Conservation (phyloP, 441 rosid species). For the Populus hybrid region DNA sequence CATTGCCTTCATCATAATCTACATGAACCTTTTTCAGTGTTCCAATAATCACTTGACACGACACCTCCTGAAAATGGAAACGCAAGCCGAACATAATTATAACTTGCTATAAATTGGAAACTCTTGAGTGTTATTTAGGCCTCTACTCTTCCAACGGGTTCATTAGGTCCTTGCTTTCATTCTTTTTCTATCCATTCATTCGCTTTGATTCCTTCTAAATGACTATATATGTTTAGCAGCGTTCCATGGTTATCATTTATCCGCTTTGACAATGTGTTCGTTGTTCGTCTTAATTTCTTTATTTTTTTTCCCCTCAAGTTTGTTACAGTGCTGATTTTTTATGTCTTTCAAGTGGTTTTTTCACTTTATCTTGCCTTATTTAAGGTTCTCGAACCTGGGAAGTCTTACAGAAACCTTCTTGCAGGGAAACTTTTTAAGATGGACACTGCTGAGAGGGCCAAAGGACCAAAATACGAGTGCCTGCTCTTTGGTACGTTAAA, state of each 20-base stretch:
- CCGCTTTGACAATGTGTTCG: neutral
- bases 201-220: neutral
- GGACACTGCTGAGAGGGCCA: slow-evolving; percentile 43
- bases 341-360: neutral
- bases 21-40: neutral
- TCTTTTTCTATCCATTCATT: neutral
- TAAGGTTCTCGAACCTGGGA: neutral
- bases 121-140: slow-evolving; percentile 6
- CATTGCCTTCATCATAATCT: slow-evolving; percentile 30
- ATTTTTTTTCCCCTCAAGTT: neutral
- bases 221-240: neutral
- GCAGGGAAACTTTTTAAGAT: slow-evolving; percentile 41
- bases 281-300: too few relatives aligned
- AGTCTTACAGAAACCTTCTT: slow-evolving; percentile 4
- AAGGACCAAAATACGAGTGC: slow-evolving; percentile 56
- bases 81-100: neutral
- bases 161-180: slow-evolving; percentile 20
- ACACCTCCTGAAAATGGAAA: slow-evolving; percentile 10
- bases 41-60: too few relatives aligned
- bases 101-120: slow-evolving; percentile 23
- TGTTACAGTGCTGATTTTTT: neutral
- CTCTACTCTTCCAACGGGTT: slow-evolving; percentile 32
- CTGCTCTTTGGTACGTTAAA: slow-evolving; percentile 69
- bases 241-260: neutral
- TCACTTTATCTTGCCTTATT: neutral